Conservation (phyloP, 208 protist species). For the Acanthamoeba culbertsoni region DNA sequence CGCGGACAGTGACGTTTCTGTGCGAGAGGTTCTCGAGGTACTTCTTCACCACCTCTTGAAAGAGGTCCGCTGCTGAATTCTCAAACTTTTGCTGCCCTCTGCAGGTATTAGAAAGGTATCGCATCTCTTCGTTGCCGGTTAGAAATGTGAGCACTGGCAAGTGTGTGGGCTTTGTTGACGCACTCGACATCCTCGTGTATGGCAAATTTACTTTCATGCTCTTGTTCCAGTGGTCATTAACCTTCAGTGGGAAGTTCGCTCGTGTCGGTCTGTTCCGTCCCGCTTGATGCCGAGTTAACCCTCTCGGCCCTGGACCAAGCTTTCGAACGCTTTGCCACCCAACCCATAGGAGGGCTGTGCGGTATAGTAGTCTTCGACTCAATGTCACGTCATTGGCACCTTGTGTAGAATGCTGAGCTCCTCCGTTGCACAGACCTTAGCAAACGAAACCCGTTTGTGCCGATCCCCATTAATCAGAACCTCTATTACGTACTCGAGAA, state of each 20-base stretch:
- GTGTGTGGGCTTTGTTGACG: conserved; percentile 24
- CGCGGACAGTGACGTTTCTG: background rate
- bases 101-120: background rate
- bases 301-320: background rate
- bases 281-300: background rate
- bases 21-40: background rate
- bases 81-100: background rate
- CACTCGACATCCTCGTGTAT: conserved; percentile 1
- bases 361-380: background rate
- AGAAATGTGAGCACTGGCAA: background rate
- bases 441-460: conserved; percentile 24
- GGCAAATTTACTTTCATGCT: too few relatives aligned
- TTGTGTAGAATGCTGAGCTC: background rate
- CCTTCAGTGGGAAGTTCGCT: background rate
- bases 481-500: conserved; percentile 6
- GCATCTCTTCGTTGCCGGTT: background rate
- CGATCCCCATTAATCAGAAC: background rate
- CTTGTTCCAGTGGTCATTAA: background rate
- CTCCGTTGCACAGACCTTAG: background rate
- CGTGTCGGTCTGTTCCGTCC: background rate
- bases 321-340: background rate
- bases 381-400: background rate
- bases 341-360: background rate
- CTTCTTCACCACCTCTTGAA: background rate
- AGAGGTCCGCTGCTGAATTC: background rate